These are phyloP conservation scores for Metschnikowia lochheadii DNA, from an alignment of 805 yeast genomes.

Conservation along the genomic window DNA sequence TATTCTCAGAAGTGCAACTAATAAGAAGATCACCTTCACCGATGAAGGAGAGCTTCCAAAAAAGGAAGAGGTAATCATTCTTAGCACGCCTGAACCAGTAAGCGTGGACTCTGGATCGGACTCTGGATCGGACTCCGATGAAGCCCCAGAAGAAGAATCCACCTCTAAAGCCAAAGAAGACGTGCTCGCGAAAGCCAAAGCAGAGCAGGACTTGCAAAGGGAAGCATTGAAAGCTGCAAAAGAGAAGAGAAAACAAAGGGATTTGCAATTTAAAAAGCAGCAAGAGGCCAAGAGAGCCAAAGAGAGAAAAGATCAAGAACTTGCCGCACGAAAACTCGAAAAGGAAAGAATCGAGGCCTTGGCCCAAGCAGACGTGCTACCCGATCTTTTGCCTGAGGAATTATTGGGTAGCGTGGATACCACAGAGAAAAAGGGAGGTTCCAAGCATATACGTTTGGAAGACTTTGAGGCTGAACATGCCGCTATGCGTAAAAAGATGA, in stretches of 20 bases:
- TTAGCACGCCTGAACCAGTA: constrained; percentile 14
- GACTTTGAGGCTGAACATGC: constrained; percentile 33
- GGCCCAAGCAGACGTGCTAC: constrained; percentile 25
- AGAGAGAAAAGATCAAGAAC: constrained; percentile 19
- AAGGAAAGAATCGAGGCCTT: constrained; percentile 7
- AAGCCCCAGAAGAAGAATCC: constrained; percentile 45
- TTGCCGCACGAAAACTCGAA: constrained; percentile 14
- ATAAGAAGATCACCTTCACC: constrained; percentile 30
- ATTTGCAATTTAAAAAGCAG: constrained; percentile 32
- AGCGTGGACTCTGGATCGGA: constrained; percentile 6
- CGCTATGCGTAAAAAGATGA: constrained; percentile 25
- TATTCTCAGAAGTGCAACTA: constrained; percentile 26
- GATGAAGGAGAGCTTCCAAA: constrained; percentile 24
- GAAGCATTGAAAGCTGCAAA: constrained; percentile 26
- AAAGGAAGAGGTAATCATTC: constrained; percentile 9
- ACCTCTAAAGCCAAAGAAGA: constrained; percentile 25
- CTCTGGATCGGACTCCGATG: constrained; percentile 25
- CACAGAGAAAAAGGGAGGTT: constrained; percentile 9
- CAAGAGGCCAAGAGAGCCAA: constrained; percentile 27
- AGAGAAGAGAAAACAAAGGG: constrained; percentile 35
- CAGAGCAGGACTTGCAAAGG: constrained; percentile 20
- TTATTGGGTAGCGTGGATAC: constrained; percentile 23
- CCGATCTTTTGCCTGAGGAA: constrained; percentile 42
- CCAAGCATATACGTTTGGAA: constrained; percentile 30
- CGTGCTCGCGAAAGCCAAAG: constrained; percentile 24